Percentiles rank a stretch among this genome's conserved stretches.
phyloP scores from a whole-genome alignment of 106 monocot species.

The Amphibolis antarctica region DNA sequence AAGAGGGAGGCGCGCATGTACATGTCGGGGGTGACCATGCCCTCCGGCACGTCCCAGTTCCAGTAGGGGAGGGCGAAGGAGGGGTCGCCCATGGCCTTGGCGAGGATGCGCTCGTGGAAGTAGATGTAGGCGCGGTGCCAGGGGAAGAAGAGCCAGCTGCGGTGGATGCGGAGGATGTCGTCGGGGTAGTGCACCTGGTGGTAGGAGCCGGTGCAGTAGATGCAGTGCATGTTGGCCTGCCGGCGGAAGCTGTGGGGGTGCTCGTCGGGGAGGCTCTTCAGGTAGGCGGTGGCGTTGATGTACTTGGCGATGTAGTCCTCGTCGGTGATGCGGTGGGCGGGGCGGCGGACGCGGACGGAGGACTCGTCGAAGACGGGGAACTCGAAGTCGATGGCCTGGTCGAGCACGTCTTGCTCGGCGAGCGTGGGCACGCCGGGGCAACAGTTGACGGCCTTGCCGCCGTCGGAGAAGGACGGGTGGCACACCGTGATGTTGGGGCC shows the following conservation, averaged over 20 bases:
- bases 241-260: conserved; percentile 45
- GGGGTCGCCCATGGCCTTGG: conserved; percentile 27
- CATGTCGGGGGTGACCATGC: conserved; percentile 18
- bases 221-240: conserved; percentile 47
- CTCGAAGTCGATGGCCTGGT: conserved; percentile 6
- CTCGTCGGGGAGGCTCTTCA: conserved; percentile 35
- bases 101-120: conserved; percentile 33
- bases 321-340: conserved; percentile 25
- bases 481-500: conserved; percentile 10
- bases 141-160: conserved; percentile 27
- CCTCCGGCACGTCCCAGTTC: conserved; percentile 27
- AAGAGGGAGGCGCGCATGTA: conserved; percentile 13
- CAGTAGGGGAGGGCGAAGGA: conserved; percentile 35
- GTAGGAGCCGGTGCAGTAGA: conserved; percentile 33
- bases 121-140: conserved; percentile 34
- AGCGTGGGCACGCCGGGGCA: conserved; percentile 2
- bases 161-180: conserved; percentile 10
- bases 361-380: background rate
- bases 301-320: conserved; percentile 36
- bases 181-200: conserved; percentile 4
- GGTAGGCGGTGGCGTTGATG: conserved; percentile 21
- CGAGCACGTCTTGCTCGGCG: background rate
- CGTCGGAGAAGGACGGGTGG: conserved; percentile 2
- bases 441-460: conserved; percentile 6
- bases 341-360: conserved; percentile 29